Evolutionary conservation across 305 asterid species (phyloP).

Genomic region (Fraxinus angustifolia): DNA sequence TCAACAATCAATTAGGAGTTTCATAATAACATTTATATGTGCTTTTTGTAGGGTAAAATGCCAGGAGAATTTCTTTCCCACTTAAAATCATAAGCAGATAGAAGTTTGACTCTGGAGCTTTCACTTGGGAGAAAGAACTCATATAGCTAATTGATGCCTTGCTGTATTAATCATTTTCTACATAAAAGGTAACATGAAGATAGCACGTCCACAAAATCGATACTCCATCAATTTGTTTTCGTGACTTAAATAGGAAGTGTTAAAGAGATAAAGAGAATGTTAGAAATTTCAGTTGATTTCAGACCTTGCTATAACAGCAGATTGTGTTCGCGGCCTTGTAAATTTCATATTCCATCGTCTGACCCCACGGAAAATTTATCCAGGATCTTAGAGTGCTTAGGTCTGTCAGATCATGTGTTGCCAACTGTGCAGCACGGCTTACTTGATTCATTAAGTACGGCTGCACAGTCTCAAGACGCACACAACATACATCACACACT

Average conservation of each 20-base stretch:
- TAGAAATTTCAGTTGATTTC: conserved; percentile 4
- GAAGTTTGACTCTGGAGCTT: not conserved
- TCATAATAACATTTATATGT: not conserved
- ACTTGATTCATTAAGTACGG: conserved; percentile 80
- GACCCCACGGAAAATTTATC: conserved; percentile 99
- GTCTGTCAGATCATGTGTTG: conserved; percentile 88
- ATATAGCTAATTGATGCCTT: conserved; percentile 10
- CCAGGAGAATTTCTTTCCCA: not conserved
- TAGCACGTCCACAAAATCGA: not conserved
- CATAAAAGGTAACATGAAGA: not conserved
- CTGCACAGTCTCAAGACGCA: conserved; percentile 85
- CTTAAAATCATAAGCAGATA: not conserved
- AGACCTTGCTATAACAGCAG: conserved; percentile 69
- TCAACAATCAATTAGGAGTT: not conserved
- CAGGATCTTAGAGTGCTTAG: conserved; percentile 96
- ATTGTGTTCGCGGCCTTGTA: conserved; percentile 90
- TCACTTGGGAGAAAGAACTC: not conserved
- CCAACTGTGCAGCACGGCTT: conserved; percentile 88
- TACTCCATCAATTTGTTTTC: not conserved
- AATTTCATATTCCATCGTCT: conserved; percentile 91
- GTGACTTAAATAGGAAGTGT: not conserved
- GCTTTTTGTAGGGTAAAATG: not conserved
- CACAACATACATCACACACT: conserved; percentile 94
- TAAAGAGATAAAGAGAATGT: not conserved
- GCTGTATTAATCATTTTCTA: not conserved